These are phyloP conservation scores for Rhodotorula diobovata DNA, from an alignment of 768 basidiomycete genomes.

Conservation along the genomic window DNA sequence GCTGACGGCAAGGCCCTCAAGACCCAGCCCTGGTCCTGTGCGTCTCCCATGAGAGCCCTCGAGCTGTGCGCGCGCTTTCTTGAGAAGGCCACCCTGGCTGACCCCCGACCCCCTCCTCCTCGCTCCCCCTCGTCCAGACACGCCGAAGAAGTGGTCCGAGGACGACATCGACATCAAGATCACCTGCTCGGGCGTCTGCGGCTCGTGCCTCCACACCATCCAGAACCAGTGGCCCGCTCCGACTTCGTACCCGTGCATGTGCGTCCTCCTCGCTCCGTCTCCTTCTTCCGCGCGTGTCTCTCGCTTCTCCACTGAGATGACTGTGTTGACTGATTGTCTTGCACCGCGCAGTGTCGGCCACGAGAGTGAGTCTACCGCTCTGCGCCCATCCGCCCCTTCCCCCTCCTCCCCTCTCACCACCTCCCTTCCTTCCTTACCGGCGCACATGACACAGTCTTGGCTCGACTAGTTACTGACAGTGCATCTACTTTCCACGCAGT, in stretches of 20 bases:
- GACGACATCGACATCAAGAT: slow-evolving; percentile 36
- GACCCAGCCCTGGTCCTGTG: slow-evolving; percentile 24
- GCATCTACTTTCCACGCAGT: slow-evolving; percentile 42
- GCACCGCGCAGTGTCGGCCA: slow-evolving; percentile 12
- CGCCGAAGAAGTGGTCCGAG: slow-evolving; percentile 29
- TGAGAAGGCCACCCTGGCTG: no score
- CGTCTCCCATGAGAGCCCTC: no score
- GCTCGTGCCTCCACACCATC: slow-evolving; percentile 27
- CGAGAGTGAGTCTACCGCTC: neutral
- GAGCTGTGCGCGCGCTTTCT: no score
- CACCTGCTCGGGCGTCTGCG: slow-evolving; percentile 6
- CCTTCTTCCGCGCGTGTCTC: neutral
- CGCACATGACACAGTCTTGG: neutral
- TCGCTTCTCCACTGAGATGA: neutral
- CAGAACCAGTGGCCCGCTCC: slow-evolving; percentile 31
- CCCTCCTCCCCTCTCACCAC: no score
- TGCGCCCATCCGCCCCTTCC: neutral
- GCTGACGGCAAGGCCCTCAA: slow-evolving; percentile 31
- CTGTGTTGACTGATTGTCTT: neutral
- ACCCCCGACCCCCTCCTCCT: neutral
- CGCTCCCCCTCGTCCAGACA: slow-evolving; percentile 8
- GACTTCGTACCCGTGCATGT: slow-evolving; percentile 27
- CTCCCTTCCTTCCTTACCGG: neutral
- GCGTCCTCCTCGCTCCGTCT: neutral
- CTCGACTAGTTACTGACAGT: no score